Base-by-base conservation (phyloP, 371 early-diverging fungal genomes). In the Rhizomucor miehei region DNA sequence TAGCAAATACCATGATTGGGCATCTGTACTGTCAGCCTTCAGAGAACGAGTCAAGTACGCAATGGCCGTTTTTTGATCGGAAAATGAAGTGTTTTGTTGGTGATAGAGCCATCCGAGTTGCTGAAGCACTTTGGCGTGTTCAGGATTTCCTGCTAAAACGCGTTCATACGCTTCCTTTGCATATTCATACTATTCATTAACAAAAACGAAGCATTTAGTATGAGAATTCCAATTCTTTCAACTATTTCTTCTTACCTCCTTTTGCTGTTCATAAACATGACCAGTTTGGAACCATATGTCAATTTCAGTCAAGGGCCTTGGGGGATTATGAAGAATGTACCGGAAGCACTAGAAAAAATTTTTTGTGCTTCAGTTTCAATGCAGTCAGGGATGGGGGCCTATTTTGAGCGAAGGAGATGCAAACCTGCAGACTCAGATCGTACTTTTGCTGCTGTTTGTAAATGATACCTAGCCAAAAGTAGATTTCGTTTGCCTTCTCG, bases 211-310 rank as follows among this genome's bases (percentile, higher is more conserved):
- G 24, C 41, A 41, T 14, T 16, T 41, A 41, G 17, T 25, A 0
- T 6, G 10, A 13, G 5, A 24, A 48, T n/a, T 10, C 13, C 1
- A 3, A 8, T 9, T n/a, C 35, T n/a, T n/a, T 0, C 24, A 35
- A 6, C 35, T 29, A 53, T 57, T 29, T 29, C 29, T 29, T 29
- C 5, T 29, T 71, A 86, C 89, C 66, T 97, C 95, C 52, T 91
- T 91, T 68, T 91, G 91, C 57, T 92, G 93, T 66, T 98, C 99
- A 65, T 95, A 89, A 5, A 95, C 92, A 60, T 94, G 95, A 8
- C 97, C 99, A 39, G 97, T 95, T 70, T 99, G 97, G 68, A 95
- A 97, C 95, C 93, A 93, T 37, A 99, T 94, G 59, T 99, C 99
- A 2, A 85, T 77, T 57, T 94, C 93, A 4, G 89, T 92, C 36